Evolutionary conservation across 2,329 filamentous ascomycete species (phyloP).

Genomic region (Nothophoma quercina): DNA sequence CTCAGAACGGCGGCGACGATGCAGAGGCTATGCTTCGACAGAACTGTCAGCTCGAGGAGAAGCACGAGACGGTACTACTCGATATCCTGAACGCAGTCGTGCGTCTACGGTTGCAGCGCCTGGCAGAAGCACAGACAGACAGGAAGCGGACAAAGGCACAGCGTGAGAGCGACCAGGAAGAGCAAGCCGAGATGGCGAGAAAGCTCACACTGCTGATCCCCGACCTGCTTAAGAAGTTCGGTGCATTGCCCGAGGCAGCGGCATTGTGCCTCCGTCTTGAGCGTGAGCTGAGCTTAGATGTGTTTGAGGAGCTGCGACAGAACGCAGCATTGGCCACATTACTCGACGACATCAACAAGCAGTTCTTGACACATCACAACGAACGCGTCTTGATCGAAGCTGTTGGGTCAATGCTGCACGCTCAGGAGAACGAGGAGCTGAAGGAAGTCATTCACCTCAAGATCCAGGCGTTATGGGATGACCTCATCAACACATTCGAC

Average conservation of each 20-base stretch:
- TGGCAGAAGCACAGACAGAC: slow-evolving; percentile 67
- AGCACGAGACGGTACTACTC: slow-evolving; percentile 84
- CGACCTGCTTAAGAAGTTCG: slow-evolving; percentile 88
- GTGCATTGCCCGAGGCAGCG: slow-evolving; percentile 85
- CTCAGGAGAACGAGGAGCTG: slow-evolving; percentile 84
- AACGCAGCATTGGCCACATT: slow-evolving; percentile 82
- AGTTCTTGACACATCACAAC: slow-evolving; percentile 92
- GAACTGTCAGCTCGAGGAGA: slow-evolving; percentile 74
- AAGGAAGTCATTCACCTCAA: slow-evolving; percentile 85
- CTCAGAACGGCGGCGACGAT: slow-evolving; percentile 65
- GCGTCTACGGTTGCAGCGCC: slow-evolving; percentile 72
- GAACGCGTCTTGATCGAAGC: slow-evolving; percentile 85
- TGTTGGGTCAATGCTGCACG: slow-evolving; percentile 81
- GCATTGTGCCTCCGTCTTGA: slow-evolving; percentile 85
- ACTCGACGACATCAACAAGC: slow-evolving; percentile 89
- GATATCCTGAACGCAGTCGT: slow-evolving; percentile 87
- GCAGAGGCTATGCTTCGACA: slow-evolving; percentile 71
- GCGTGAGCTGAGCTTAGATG: slow-evolving; percentile 83
- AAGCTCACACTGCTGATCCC: slow-evolving; percentile 82
- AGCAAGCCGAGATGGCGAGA: slow-evolving; percentile 79
- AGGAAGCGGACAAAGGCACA: slow-evolving; percentile 64
- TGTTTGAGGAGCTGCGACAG: slow-evolving; percentile 88
- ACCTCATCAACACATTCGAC: slow-evolving; percentile 75
- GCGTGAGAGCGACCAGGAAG: slow-evolving; percentile 70
- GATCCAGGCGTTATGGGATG: slow-evolving; percentile 85